Evolutionary conservation across 2,329 filamentous ascomycete genomes (phyloP).

Genomic region (Neonectria magnoliae): DNA sequence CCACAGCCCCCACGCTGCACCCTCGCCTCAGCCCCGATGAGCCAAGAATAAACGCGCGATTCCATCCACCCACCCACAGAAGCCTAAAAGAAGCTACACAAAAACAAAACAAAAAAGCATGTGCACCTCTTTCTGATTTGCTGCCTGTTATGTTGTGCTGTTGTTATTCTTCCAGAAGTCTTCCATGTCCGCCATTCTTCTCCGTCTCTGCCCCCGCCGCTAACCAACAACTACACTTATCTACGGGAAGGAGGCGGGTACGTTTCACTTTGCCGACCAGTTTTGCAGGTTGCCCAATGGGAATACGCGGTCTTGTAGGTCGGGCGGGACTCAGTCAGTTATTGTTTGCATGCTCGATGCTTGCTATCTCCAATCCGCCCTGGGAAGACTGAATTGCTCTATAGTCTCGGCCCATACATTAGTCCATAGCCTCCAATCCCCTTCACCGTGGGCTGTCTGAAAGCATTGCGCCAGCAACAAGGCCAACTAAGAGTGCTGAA

Average conservation of each 20-base stretch:
- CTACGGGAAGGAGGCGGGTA: neutral
- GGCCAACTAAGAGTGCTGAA: too few relatives aligned
- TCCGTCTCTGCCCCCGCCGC: neutral
- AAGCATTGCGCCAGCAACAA: neutral
- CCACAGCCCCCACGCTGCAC: conserved; percentile 28
- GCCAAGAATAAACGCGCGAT: conserved; percentile 6
- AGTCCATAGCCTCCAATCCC: neutral
- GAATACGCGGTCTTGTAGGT: neutral
- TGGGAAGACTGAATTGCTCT: too few relatives aligned
- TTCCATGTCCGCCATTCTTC: conserved; percentile 11
- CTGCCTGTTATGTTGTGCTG: neutral
- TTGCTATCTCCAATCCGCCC: neutral
- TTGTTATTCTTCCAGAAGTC: conserved; percentile 18
- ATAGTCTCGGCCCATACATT: neutral
- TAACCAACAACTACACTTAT: neutral
- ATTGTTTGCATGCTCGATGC: neutral
- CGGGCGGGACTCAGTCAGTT: neutral
- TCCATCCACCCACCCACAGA: neutral
- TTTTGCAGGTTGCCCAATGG: neutral
- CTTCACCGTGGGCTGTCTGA: neutral
- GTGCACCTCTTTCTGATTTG: neutral
- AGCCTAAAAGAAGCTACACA: neutral
- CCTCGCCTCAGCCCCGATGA: neutral
- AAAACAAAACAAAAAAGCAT: conserved; percentile 4
- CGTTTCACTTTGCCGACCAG: neutral